Conservation (phyloP, 1,284 basidiomycete genomes). For the Hymenochaete sp. region DNA sequence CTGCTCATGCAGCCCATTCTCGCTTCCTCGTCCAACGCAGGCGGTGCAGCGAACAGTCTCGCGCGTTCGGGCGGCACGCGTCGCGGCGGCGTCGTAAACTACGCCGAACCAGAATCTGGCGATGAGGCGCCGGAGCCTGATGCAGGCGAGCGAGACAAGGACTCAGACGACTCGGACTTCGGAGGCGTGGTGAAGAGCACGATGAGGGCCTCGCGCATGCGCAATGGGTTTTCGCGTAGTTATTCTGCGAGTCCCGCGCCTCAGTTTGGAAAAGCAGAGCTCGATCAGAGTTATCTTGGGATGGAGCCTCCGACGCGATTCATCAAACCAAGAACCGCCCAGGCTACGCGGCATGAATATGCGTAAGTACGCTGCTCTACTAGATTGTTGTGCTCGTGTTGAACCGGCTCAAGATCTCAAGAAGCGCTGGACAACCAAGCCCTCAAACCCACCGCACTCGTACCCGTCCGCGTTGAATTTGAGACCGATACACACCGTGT, state of each 20-base stretch:
- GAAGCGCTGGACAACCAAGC: conserved; percentile 63
- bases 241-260: conserved; percentile 23
- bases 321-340: conserved; percentile 54
- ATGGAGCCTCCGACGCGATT: conserved; percentile 75
- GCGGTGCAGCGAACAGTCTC: conserved; percentile 34
- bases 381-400: conserved; percentile 1
- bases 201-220: conserved; percentile 31
- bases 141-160: conserved; percentile 53
- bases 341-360: conserved; percentile 58
- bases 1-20: conserved; percentile 88
- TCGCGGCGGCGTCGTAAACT: conserved; percentile 70
- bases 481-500: conserved; percentile 89
- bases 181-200: conserved; percentile 42
- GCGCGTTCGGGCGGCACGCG: conserved; percentile 41
- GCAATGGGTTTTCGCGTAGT: conserved; percentile 24
- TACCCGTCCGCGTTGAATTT: conserved; percentile 92
- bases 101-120: conserved; percentile 78
- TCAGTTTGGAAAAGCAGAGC: conserved; percentile 35
- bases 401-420: conserved; percentile 40
- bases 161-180: conserved; percentile 68
- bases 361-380: conserved; percentile 43
- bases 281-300: conserved; percentile 86
- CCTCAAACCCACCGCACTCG: conserved; percentile 55
- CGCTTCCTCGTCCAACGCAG: conserved; percentile 28
- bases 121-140: conserved; percentile 58